Percentiles rank a stretch among this genome's conserved stretches.
Evolutionary conservation across 129 eudicot species (phyloP).

Genomic region (Flaveria robusta): DNA sequence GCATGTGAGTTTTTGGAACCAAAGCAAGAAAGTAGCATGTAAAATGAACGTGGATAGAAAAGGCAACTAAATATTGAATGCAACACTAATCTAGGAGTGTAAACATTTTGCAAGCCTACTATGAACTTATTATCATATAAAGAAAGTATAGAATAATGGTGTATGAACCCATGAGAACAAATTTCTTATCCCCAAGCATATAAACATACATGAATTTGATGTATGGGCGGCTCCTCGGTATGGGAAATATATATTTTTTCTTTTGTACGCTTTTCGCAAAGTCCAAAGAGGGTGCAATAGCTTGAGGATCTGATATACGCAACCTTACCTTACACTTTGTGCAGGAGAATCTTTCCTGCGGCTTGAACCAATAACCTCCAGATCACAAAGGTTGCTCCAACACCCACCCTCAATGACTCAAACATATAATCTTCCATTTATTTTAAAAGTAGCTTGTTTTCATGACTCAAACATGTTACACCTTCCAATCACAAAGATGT

Average conservation of each 20-base stretch:
- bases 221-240: neutral
- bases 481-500: neutral
- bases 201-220: neutral
- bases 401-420: neutral
- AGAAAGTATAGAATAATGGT: neutral
- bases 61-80: slow-evolving; percentile 10
- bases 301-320: too few species aligned
- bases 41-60: neutral
- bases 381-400: too few species aligned
- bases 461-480: slow-evolving; percentile 3
- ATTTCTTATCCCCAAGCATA: neutral
- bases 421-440: slow-evolving; percentile 1
- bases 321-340: too few species aligned
- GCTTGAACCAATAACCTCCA: too few species aligned
- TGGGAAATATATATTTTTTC: too few species aligned
- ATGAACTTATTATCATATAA: slow-evolving; percentile 7
- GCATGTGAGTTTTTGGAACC: slow-evolving; percentile 23
- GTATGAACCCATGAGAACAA: slow-evolving; percentile 5
- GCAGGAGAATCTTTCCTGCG: too few species aligned
- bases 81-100: slow-evolving; percentile 1
- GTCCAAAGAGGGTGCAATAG: too few species aligned
- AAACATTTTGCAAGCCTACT: neutral
- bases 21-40: slow-evolving; percentile 18
- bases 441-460: neutral
- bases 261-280: too few species aligned